Evolutionary conservation across 768 basidiomycete genomes (phyloP).

Genomic region (Lentinus brumalis): DNA sequence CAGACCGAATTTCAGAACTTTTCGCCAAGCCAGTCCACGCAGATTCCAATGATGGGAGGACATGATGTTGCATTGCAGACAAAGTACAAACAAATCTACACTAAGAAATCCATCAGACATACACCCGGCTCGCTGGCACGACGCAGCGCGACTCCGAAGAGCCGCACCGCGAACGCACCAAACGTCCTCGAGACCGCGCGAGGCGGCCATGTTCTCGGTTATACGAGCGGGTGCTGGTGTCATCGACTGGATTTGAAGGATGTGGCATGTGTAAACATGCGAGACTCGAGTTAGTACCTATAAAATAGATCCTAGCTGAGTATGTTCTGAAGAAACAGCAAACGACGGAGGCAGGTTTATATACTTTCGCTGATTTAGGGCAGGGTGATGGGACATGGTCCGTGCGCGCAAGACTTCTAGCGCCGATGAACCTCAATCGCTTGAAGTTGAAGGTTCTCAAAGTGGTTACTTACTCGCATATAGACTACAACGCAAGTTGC

Average conservation of each 20-base stretch:
- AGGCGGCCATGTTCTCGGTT: conserved; percentile 40
- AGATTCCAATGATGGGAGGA: no score
- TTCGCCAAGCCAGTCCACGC: no score
- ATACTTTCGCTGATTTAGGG: conserved; percentile 4
- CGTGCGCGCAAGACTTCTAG: conserved; percentile 7
- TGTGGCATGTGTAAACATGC: conserved; percentile 48
- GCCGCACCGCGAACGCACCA: conserved; percentile 27
- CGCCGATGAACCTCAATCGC: no score
- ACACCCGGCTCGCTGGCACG: conserved; percentile 41
- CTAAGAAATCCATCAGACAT: conserved; percentile 42
- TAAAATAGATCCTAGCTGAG: conserved; percentile 38
- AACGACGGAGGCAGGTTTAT: conserved; percentile 8
- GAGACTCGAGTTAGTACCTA: conserved; percentile 46
- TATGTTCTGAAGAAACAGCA: conserved; percentile 41
- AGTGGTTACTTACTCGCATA: no score
- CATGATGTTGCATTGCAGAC: neutral
- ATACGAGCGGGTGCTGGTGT: conserved; percentile 38
- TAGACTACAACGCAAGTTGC: neutral
- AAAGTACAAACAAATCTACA: neutral
- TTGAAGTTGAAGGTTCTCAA: neutral
- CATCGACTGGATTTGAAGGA: conserved; percentile 44
- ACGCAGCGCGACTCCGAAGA: conserved; percentile 26
- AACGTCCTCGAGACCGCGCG: conserved; percentile 40
- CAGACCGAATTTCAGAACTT: no score
- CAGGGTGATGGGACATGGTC: conserved; percentile 9